Percentiles rank a stretch among this genome's conserved stretches.
Evolutionary conservation across 306 rosid genomes (phyloP).

Genomic region (Trifolium subterraneum): DNA sequence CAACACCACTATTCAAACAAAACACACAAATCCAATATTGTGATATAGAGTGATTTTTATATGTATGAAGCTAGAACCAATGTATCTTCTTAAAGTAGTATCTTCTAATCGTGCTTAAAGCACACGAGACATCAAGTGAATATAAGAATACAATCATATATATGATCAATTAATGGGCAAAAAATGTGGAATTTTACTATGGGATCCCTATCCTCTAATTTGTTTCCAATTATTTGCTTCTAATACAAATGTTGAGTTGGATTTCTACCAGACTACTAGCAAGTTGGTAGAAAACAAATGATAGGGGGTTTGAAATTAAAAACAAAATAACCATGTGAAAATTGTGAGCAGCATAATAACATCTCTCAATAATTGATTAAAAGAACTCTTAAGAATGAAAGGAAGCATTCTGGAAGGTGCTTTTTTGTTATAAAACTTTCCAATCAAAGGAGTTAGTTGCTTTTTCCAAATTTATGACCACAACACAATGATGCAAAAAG

Average conservation of each 20-base stretch:
- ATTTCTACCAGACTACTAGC: neutral
- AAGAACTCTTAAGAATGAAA: neutral
- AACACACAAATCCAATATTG: too few relatives aligned
- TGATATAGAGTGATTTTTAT: too few relatives aligned
- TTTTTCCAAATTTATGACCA: slow-evolving; percentile 27
- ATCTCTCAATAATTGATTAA: too few relatives aligned
- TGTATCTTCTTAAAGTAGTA: too few relatives aligned
- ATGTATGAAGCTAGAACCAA: too few relatives aligned
- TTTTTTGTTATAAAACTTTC: neutral
- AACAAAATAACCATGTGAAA: slow-evolving; percentile 9
- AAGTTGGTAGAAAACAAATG: neutral
- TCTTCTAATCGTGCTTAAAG: too few relatives aligned
- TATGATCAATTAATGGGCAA: neutral
- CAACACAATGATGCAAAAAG: slow-evolving; percentile 24
- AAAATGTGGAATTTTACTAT: neutral
- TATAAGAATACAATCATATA: too few relatives aligned
- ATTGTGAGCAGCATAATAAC: neutral
- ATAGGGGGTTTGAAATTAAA: neutral
- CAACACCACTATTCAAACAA: too few relatives aligned
- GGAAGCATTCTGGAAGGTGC: slow-evolving; percentile 41
- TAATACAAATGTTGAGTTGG: neutral
- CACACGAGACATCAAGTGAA: too few relatives aligned
- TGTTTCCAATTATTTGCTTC: neutral
- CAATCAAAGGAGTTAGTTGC: neutral
- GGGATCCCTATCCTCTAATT: too few relatives aligned